A percentile compares a stretch with the other conserved stretches of the same genome.
Conservation (phyloP, 73 alveolate genomes). For the Paramecium octaurelia region DNA sequence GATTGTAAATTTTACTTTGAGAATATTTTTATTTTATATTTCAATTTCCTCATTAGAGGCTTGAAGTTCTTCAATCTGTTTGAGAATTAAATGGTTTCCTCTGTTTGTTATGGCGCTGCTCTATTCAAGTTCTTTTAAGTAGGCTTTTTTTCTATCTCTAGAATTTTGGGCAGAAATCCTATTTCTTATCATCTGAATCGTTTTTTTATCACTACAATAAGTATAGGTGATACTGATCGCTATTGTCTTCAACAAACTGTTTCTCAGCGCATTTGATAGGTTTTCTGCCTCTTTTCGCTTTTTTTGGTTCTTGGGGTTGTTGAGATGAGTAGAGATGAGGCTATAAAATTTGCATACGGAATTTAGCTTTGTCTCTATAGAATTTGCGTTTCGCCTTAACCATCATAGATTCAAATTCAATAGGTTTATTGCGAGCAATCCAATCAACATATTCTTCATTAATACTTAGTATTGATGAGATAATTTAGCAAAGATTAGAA, state of each 20-base stretch:
- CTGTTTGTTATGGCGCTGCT: not conserved
- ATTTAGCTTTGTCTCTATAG: slow-evolving; percentile 33
- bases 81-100: not conserved
- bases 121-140: slow-evolving; percentile 47
- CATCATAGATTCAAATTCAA: not conserved
- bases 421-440: slow-evolving; percentile 2
- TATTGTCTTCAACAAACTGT: not conserved
- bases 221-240: not conserved
- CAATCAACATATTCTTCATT: slow-evolving; percentile 14
- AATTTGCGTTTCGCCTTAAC: not conserved
- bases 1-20: not conserved
- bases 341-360: not conserved
- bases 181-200: slow-evolving; percentile 58
- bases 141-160: slow-evolving; percentile 61
- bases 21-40: not conserved
- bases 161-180: slow-evolving; percentile 59
- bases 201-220: slow-evolving; percentile 10
- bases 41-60: not conserved
- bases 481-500: slow-evolving; percentile 1
- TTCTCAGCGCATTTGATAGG: slow-evolving; percentile 2
- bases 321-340: not conserved
- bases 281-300: slow-evolving; percentile 42
- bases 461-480: not conserved
- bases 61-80: not conserved
- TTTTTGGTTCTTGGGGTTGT: not conserved